These are phyloP conservation scores for Coemansia brasiliensis DNA, from an alignment of 192 early-diverging fungal genomes.

Conservation along the genomic window DNA sequence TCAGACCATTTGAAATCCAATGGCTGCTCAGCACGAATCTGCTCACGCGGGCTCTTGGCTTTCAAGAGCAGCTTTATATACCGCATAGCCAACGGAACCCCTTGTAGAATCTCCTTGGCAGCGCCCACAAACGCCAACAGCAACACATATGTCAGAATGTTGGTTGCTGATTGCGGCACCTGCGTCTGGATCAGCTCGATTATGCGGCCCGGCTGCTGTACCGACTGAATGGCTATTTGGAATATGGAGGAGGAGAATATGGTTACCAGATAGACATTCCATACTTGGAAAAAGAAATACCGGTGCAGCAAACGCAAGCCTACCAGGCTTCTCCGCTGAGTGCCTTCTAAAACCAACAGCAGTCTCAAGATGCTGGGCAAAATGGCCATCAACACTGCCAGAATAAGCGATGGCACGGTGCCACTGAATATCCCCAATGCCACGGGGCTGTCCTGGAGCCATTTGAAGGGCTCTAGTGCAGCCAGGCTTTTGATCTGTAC, in stretches of 20 bases:
- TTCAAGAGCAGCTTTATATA: constrained; percentile 57
- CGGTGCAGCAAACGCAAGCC: constrained; percentile 65
- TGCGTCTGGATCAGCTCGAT: constrained; percentile 59
- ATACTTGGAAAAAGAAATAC: constrained; percentile 78
- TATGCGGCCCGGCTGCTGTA: constrained; percentile 24
- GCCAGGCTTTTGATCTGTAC: constrained; percentile 57
- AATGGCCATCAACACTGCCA: constrained; percentile 68
- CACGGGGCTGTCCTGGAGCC: constrained; percentile 14
- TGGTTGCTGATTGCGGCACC: constrained; percentile 74
- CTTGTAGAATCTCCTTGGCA: constrained; percentile 67
- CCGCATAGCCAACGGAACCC: constrained; percentile 64
- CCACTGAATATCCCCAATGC: constrained; percentile 65
- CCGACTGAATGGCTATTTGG: constrained; percentile 26
- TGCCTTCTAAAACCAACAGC: constrained; percentile 64
- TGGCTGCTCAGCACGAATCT: constrained; percentile 58
- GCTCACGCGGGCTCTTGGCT: constrained; percentile 74
- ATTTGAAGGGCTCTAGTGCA: constrained; percentile 56
- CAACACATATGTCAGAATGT: constrained; percentile 84
- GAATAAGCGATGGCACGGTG: constrained; percentile 70
- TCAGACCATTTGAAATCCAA: constrained; percentile 59
- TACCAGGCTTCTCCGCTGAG: constrained; percentile 58
- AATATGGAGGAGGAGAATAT: constrained; percentile 70
- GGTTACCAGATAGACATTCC: constrained; percentile 78
- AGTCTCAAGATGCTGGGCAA: constrained; percentile 67
- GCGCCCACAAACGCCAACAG: constrained; percentile 69